Evolutionary conservation across 2,329 filamentous ascomycete species (phyloP).

Genomic region (Leptodontidium sp.): DNA sequence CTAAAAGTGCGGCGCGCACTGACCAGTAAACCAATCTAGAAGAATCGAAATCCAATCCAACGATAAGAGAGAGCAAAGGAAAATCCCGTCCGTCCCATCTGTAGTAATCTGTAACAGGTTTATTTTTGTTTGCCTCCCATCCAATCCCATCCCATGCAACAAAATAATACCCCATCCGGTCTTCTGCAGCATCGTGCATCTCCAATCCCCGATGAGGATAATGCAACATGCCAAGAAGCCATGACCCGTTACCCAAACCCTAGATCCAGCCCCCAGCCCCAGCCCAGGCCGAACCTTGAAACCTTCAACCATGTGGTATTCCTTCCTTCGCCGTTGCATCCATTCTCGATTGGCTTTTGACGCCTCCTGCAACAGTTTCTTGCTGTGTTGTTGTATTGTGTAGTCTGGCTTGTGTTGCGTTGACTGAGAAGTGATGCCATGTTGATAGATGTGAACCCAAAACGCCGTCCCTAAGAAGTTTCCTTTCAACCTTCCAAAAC

Average conservation of each 20-base stretch:
- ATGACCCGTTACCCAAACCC: background rate
- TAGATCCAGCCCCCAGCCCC: background rate
- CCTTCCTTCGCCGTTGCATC: background rate
- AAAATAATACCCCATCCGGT: background rate
- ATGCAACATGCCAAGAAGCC: background rate
- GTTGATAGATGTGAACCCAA: background rate
- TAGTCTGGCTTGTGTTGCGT: background rate
- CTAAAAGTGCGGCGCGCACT: background rate
- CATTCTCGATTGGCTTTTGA: background rate
- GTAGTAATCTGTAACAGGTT: background rate
- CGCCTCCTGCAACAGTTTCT: background rate
- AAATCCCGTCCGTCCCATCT: too few species aligned
- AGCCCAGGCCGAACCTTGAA: background rate
- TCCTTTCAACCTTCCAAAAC: background rate
- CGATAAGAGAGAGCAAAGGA: background rate
- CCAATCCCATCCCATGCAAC: too few species aligned
- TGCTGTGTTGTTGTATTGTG: background rate
- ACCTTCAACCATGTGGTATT: background rate
- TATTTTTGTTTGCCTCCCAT: too few species aligned
- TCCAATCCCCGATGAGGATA: background rate
- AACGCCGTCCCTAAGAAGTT: background rate
- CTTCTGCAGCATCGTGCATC: background rate
- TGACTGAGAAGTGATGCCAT: background rate
- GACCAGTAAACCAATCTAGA: conserved; percentile 2
- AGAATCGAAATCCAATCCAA: background rate